These are phyloP conservation scores for Filobasidium wieringae DNA, from an alignment of 768 basidiomycete species.

Conservation along the genomic window DNA sequence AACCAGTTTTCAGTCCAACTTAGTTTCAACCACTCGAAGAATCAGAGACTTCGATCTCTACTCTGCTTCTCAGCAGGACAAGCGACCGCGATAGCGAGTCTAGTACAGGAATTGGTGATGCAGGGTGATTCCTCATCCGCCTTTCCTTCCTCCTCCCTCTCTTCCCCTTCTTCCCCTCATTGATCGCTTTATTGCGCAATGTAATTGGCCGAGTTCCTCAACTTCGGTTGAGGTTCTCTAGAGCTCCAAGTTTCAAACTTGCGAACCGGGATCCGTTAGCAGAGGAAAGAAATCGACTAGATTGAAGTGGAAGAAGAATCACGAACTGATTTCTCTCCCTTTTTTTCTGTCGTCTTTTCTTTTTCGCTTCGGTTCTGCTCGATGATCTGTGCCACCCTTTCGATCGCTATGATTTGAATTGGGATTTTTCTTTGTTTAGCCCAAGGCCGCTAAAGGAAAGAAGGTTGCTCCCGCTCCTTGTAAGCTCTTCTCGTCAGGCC, in stretches of 20 bases:
- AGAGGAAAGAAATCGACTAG: not conserved
- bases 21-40: no score
- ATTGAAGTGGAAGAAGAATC: not conserved
- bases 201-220: no score
- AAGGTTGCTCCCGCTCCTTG: constrained; percentile 40
- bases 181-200: constrained; percentile 14
- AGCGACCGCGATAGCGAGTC: no score
- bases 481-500: constrained; percentile 18
- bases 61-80: no score
- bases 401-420: not conserved
- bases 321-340: not conserved
- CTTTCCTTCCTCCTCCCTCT: constrained; percentile 2
- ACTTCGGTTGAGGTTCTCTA: no score
- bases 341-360: not conserved
- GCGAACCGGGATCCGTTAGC: no score
- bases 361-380: constrained; percentile 16
- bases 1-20: no score
- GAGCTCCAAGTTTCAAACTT: no score
- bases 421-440: constrained; percentile 17
- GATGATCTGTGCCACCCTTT: constrained; percentile 29
- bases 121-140: not conserved
- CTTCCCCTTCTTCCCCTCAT: constrained; percentile 7
- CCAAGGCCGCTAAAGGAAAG: constrained; percentile 41
- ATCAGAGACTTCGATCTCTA: no score
- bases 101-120: no score